These are phyloP conservation scores for Yamadazyma triangularis DNA, from an alignment of 1,139 yeast genomes.

Conservation along the genomic window DNA sequence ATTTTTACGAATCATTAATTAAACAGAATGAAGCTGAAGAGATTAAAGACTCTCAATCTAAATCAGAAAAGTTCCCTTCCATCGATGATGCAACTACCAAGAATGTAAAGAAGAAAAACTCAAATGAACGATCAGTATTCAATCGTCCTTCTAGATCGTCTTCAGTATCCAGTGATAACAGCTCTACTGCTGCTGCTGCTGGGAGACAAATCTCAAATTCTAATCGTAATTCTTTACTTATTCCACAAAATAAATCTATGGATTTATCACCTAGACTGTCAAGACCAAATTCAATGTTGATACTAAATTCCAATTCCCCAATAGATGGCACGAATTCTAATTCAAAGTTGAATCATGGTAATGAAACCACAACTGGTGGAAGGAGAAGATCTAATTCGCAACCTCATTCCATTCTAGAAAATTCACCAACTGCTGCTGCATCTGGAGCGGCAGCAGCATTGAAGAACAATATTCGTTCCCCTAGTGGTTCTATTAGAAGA, in stretches of 20 bases:
- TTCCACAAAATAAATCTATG: background rate
- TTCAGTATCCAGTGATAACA: constrained; percentile 13
- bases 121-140: constrained; percentile 13
- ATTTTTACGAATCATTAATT: constrained; percentile 15
- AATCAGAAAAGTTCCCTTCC: constrained; percentile 7
- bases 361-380: constrained; percentile 7
- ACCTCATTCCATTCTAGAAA: constrained; percentile 17
- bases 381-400: constrained; percentile 40
- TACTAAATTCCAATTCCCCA: constrained; percentile 11
- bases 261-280: constrained; percentile 12
- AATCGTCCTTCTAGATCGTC: constrained; percentile 26
- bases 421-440: constrained; percentile 4
- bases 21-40: background rate
- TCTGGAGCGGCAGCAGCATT: constrained; percentile 36
- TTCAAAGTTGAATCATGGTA: constrained; percentile 6
- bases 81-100: constrained; percentile 12
- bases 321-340: too few species aligned
- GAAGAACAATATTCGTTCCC: constrained; percentile 8
- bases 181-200: too few species aligned
- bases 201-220: constrained; percentile 11
- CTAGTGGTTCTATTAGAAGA: constrained; percentile 5
- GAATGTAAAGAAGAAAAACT: constrained; percentile 14
- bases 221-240: constrained; percentile 13
- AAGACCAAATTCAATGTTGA: constrained; percentile 28
- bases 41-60: background rate